Evolutionary conservation across 176 grass and related monocot genomes (phyloP).

Genomic region (Oryza punctata): DNA sequence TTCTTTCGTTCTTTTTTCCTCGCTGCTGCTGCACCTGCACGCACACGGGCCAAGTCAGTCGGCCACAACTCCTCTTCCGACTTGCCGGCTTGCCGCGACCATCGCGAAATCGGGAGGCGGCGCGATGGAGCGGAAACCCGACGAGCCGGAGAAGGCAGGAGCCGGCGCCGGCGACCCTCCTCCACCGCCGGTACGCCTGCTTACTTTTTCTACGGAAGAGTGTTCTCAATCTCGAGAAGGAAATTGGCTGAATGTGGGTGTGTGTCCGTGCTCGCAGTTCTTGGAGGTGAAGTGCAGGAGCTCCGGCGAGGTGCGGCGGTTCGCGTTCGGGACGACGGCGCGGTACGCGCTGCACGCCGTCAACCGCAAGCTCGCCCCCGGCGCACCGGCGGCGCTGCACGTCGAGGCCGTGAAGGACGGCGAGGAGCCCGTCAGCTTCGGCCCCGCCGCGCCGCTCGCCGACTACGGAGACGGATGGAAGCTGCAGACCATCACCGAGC

Average conservation of each 20-base stretch:
- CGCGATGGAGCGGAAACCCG: neutral
- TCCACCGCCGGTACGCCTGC: constrained; percentile 29
- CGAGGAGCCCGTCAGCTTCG: constrained; percentile 82
- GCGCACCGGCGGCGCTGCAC: constrained; percentile 59
- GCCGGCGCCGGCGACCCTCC: constrained; percentile 10
- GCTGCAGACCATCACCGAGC: constrained; percentile 70
- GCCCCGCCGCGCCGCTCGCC: constrained; percentile 65
- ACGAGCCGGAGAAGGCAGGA: neutral
- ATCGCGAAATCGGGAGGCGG: neutral
- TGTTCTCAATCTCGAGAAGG: neutral
- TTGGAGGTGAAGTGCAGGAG: constrained; percentile 80
- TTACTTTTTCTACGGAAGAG: no score
- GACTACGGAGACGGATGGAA: constrained; percentile 76
- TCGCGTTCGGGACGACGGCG: constrained; percentile 72
- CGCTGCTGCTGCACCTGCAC: neutral
- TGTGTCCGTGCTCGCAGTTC: constrained; percentile 41
- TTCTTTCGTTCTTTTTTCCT: neutral
- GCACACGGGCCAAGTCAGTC: neutral
- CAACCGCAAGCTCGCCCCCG: constrained; percentile 63
- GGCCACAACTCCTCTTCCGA: neutral
- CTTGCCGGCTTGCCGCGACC: neutral
- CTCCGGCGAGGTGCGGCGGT: constrained; percentile 72
- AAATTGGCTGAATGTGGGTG: neutral
- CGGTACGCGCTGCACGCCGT: constrained; percentile 67
- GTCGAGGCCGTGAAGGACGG: constrained; percentile 79